A percentile compares a stretch with the other conserved stretches of the same genome.
Conservation (phyloP, 1,284 basidiomycete genomes). For the Acaromyces ingoldii region DNA sequence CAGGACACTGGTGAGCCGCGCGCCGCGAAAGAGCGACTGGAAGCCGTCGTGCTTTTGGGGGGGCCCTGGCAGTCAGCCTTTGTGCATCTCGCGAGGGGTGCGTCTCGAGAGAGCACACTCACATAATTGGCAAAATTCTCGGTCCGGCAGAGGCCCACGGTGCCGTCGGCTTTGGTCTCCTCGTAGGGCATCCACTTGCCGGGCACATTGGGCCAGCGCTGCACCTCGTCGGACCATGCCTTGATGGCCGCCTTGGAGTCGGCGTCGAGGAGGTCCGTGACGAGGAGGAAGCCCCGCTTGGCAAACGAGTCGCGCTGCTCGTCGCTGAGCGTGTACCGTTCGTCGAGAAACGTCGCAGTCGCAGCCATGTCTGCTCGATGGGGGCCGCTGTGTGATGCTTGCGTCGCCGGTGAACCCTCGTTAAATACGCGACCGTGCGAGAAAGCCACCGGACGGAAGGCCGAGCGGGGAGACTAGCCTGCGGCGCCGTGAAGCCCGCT, state of each 20-base stretch:
- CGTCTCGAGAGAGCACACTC: too few species aligned
- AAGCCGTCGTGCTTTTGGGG: slow-evolving; percentile 48
- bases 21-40: slow-evolving; percentile 31
- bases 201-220: slow-evolving; percentile 34
- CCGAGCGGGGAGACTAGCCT: too few species aligned
- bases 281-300: slow-evolving; percentile 9
- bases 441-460: too few species aligned
- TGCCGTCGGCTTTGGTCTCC: slow-evolving; percentile 37
- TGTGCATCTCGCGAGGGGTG: too few species aligned
- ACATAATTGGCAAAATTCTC: slow-evolving; percentile 35
- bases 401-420: too few species aligned
- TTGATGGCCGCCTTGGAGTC: slow-evolving; percentile 13
- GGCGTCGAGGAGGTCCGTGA: slow-evolving; percentile 8
- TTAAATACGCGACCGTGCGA: too few species aligned
- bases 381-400: too few species aligned
- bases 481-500: too few species aligned
- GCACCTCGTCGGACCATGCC: slow-evolving; percentile 41
- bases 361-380: too few species aligned
- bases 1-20: slow-evolving; percentile 28
- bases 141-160: slow-evolving; percentile 38
- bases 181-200: slow-evolving; percentile 48
- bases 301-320: slow-evolving; percentile 7
- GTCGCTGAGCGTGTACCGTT: slow-evolving; percentile 6
- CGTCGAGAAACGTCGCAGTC: too few species aligned
- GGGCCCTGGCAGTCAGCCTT: too few species aligned